Evolutionary conservation across 2,329 filamentous ascomycete species (phyloP), one percentile per base, ranked within the genome.

Genomic region (Akanthomyces dipterigenus): DNA sequence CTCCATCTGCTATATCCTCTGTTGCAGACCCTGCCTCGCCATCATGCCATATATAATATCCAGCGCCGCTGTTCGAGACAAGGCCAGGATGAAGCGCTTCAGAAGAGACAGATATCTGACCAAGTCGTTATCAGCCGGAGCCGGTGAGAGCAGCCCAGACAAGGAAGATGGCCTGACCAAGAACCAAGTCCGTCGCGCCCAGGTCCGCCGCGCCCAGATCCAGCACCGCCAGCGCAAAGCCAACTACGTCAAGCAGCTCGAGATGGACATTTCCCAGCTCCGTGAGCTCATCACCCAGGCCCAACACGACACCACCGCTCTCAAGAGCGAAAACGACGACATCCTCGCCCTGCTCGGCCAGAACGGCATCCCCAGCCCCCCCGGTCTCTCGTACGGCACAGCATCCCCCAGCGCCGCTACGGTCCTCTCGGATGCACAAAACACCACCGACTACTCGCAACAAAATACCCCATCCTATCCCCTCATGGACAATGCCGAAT

Each of bases 151-250:
- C 54, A 51, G 53, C 50, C 56, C 62, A 3, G 62, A 65, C 34
- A 60, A 65, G 16, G 55, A 64, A 8, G 64, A 70, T 65, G 73
- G 77, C 49, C 64, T 67, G 1, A 42, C 54, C 58, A 82, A 80
- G 68, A 72, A 78, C 24, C 75, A 78, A 66, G 63, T 73, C 18
- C 78, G 82, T 5, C 77, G 82, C 0, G 77, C 77, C 3, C 82
- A 84, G 64, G 81, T 84, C 56, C 72, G 81, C 3, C 76, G 74
- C 24, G 82, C 82, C 2, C 82, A 84, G 73, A 77, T 79, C 42
- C 77, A 82, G 67, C 82, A 84, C 65, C 80, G 82, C 18, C 78
- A 81, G 68, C 79, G 82, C 67, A 84, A 83, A 67, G 80, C 78
- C 55, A 78, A 83, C 68, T 82, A 84, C 67, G 75, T 80, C 64